Percentiles rank a stretch among this genome's conserved stretches.
Conservation (phyloP, 176 grass and related monocot genomes). For the Otatea glauca region DNA sequence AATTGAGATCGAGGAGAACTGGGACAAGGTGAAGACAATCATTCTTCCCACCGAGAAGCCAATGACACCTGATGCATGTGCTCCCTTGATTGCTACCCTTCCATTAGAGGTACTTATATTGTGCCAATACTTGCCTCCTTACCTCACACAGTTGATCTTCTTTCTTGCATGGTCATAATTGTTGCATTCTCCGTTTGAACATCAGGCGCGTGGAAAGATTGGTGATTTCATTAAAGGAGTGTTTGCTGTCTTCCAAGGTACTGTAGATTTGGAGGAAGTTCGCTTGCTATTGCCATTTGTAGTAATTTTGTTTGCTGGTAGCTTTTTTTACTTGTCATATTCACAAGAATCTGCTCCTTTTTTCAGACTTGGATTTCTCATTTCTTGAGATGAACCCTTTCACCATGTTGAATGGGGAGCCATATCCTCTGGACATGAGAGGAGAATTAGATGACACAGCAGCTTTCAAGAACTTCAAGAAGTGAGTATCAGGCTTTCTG, state of each 20-base stretch:
- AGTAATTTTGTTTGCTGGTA: not conserved
- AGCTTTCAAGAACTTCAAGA: constrained; percentile 98
- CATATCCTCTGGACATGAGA: constrained; percentile 90
- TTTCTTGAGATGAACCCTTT: constrained; percentile 99
- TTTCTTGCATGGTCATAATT: not conserved
- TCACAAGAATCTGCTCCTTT: constrained; percentile 25
- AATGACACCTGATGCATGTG: constrained; percentile 68
- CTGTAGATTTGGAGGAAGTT: not conserved
- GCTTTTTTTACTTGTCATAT: not conserved
- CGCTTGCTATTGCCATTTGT: not conserved
- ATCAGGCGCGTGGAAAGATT: constrained; percentile 78
- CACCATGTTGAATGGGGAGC: constrained; percentile 80
- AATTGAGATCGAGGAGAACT: constrained; percentile 95
- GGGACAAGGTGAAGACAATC: constrained; percentile 96
- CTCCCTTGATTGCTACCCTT: constrained; percentile 85
- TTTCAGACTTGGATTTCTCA: constrained; percentile 85
- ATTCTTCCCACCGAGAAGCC: constrained; percentile 76
- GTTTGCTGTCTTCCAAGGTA: constrained; percentile 94
- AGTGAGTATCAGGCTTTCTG: constrained; percentile 48
- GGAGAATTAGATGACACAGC: constrained; percentile 97
- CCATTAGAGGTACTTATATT: constrained; percentile 71
- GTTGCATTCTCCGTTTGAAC: constrained; percentile 1
- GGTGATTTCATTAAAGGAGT: constrained; percentile 86
- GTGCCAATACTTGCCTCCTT: not conserved
- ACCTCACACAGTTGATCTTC: not conserved